A percentile compares a stretch with the other conserved stretches of the same genome.
Evolutionary conservation across 2,329 filamentous ascomycete species (phyloP).

Genomic region (Cladosporium sp.): DNA sequence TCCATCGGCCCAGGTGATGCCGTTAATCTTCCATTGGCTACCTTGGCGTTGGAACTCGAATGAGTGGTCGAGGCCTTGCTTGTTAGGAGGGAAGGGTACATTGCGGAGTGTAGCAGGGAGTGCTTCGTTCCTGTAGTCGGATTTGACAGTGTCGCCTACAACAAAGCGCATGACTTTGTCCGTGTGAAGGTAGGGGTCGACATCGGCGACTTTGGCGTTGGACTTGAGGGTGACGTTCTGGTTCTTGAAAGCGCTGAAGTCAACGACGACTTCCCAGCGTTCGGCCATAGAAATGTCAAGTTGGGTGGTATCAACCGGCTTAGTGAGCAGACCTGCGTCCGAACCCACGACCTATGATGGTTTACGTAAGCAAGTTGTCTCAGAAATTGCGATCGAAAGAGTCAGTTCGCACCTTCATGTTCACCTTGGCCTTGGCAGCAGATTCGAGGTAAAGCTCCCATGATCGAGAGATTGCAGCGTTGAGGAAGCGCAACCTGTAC

Average conservation of each 20-base stretch:
- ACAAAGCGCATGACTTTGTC: slow-evolving; percentile 52
- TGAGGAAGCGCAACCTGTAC: slow-evolving; percentile 47
- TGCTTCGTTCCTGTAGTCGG: slow-evolving; percentile 42
- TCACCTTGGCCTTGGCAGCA: slow-evolving; percentile 39
- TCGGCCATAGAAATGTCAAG: slow-evolving; percentile 57
- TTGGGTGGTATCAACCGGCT: slow-evolving; percentile 46
- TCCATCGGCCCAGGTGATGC: slow-evolving; percentile 41
- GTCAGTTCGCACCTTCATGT: slow-evolving; percentile 46
- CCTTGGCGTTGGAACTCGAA: slow-evolving; percentile 49
- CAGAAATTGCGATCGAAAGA: not conserved
- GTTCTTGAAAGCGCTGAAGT: slow-evolving; percentile 53
- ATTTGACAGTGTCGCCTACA: slow-evolving; percentile 45
- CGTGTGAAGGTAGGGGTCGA: slow-evolving; percentile 52
- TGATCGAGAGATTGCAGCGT: slow-evolving; percentile 41
- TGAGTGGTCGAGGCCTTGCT: slow-evolving; percentile 42
- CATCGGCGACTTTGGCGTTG: slow-evolving; percentile 27
- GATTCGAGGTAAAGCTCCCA: slow-evolving; percentile 41
- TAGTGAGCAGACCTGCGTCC: slow-evolving; percentile 53
- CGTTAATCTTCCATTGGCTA: slow-evolving; percentile 54
- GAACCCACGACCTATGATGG: slow-evolving; percentile 46
- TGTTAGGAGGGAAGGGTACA: slow-evolving; percentile 37
- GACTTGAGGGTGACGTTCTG: slow-evolving; percentile 42
- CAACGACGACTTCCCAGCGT: slow-evolving; percentile 59
- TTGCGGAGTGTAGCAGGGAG: slow-evolving; percentile 36
- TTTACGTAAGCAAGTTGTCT: not conserved